Conservation (phyloP, 2,329 filamentous ascomycete genomes). For the Ophiocordyceps robertsii region DNA sequence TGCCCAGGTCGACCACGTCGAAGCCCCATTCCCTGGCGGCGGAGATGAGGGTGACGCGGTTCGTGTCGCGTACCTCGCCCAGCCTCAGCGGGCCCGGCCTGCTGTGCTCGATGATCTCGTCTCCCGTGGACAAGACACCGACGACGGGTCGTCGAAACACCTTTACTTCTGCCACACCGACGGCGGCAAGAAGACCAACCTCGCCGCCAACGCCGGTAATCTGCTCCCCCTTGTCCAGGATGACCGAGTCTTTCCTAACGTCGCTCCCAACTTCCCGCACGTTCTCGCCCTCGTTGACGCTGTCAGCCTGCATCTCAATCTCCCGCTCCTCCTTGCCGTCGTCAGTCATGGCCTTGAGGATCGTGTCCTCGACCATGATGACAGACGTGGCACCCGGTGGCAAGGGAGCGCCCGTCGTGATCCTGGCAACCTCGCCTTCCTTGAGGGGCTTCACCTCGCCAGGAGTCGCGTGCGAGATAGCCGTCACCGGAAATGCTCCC, state of each 20-base stretch:
- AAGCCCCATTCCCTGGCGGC: constrained; percentile 65
- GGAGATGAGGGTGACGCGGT: constrained; percentile 74
- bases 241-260: constrained; percentile 51
- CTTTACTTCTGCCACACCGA: constrained; percentile 57
- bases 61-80: constrained; percentile 88
- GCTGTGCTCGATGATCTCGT: constrained; percentile 76
- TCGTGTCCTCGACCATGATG: constrained; percentile 85
- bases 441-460: constrained; percentile 51
- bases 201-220: constrained; percentile 83
- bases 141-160: constrained; percentile 67
- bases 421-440: constrained; percentile 68
- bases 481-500: constrained; percentile 74
- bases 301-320: constrained; percentile 71
- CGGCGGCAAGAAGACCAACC: constrained; percentile 76
- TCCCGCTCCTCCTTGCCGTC: constrained; percentile 77
- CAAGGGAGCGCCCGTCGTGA: constrained; percentile 88
- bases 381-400: constrained; percentile 82
- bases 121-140: constrained; percentile 83
- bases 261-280: constrained; percentile 87
- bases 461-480: constrained; percentile 74
- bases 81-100: constrained; percentile 47
- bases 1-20: constrained; percentile 71
- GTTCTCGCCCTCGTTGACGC: constrained; percentile 69
- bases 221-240: constrained; percentile 67
- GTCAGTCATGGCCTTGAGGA: constrained; percentile 59